Base-by-base conservation (phyloP, 108 stramenopile species). In the Cyclotella baltica region DNA sequence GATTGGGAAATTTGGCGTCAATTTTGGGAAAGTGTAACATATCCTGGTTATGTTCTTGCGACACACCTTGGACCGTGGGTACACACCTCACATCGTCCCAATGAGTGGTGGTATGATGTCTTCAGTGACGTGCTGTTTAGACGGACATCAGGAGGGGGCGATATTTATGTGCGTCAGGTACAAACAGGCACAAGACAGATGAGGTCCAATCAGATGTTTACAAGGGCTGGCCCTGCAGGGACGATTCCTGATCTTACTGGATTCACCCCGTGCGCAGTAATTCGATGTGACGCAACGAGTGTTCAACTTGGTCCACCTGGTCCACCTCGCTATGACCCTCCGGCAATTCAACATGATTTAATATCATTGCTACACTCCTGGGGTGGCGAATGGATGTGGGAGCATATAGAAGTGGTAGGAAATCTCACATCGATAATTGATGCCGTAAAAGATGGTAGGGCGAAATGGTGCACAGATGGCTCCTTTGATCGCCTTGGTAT, bases 351-450 rank as follows among this genome's bases (percentile, higher is more conserved):
- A 4, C 55, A 55, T 2, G 55, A 55, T 55, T 27, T 55, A 2
- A 25, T 55, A 2, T 55, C 55, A 25, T 27, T 55, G 1, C 25
- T 55, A 5, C 20, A 55, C 20, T 55, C 55, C 23, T 55, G 55
- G 55, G 55, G 55, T 4, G 22, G 55, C 20, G 55, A 55, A 2
- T 55, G 55, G 55, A 55, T 55, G 55, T 55, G 55, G 55, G 22
- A 55, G 11, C 22, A 25, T 25, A 25, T 55, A 0, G 25, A 23
- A 1, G 55, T 55, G 2, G 11, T 25, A 55, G 55, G 55, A 6
- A 23, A n/a, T 2, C 25, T 55, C 2, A 1, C 20, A 27, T 2
- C n/a, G n/a, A 25, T 55, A 2, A 0, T 55, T 3, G n/a, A 4
- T 1, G 55, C 23, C 2, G 5, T 55, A 2, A 2, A 25, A 22